Evolutionary conservation across 805 yeast species (phyloP).

Genomic region (Yamadazyma takamatsuzukensis): DNA sequence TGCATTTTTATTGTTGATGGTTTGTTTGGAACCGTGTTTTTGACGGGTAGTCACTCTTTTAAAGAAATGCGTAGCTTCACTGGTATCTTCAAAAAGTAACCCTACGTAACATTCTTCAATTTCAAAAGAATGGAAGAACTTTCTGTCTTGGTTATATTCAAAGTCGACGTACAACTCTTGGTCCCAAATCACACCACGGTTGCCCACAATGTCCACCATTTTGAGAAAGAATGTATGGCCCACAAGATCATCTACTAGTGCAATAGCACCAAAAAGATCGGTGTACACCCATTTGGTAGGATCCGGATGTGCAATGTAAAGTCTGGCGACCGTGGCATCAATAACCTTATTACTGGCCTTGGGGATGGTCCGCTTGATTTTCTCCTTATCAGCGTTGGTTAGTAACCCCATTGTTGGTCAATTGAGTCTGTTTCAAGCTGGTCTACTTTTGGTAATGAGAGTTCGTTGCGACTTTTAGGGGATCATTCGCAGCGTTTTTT

Average conservation of each 20-base stretch:
- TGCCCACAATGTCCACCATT: slow-evolving; percentile 78
- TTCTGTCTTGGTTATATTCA: slow-evolving; percentile 87
- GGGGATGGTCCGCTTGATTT: slow-evolving; percentile 84
- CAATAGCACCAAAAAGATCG: slow-evolving; percentile 84
- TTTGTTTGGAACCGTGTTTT: slow-evolving; percentile 83
- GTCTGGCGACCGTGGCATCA: slow-evolving; percentile 85
- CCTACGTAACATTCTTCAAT: slow-evolving; percentile 88
- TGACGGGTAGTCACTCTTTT: slow-evolving; percentile 72
- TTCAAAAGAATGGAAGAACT: slow-evolving; percentile 93
- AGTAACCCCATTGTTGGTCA: slow-evolving; percentile 31
- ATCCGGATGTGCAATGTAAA: slow-evolving; percentile 88
- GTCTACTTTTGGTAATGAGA: not conserved
- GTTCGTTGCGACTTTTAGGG: too few relatives aligned
- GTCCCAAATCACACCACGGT: slow-evolving; percentile 92
- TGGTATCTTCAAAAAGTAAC: slow-evolving; percentile 80
- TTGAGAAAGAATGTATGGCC: slow-evolving; percentile 93
- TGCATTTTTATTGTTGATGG: slow-evolving; percentile 83
- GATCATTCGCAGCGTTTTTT: too few relatives aligned
- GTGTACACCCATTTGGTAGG: slow-evolving; percentile 80
- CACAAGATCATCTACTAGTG: slow-evolving; percentile 84
- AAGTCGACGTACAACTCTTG: slow-evolving; percentile 90
- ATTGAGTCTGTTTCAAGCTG: not conserved
- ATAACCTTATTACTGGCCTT: slow-evolving; percentile 82
- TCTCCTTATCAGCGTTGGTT: slow-evolving; percentile 69
- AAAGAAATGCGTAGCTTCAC: slow-evolving; percentile 81